A percentile compares a stretch with the other conserved stretches of the same genome.
phyloP scores from a whole-genome alignment of 176 grass and related monocot species.

The Triticum monococcum region DNA sequence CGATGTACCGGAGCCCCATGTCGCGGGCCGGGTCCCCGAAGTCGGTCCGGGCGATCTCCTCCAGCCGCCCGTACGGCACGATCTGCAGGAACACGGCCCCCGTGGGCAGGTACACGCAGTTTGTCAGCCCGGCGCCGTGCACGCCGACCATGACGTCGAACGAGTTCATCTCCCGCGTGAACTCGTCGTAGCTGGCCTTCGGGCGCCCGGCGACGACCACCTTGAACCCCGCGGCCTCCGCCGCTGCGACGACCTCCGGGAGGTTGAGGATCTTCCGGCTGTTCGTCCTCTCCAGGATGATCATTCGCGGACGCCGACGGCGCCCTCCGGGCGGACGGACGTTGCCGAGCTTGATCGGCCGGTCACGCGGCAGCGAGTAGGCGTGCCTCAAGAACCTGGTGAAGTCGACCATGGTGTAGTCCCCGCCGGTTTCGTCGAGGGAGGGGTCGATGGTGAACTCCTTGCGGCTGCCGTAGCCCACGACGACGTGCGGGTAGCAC shows the following conservation, averaged over 20 bases:
- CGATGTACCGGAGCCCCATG: slow-evolving; percentile 65
- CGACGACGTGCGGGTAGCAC: slow-evolving; percentile 51
- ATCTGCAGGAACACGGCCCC: slow-evolving; percentile 70
- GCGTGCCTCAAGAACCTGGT: slow-evolving; percentile 47
- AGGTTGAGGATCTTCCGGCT: slow-evolving; percentile 53
- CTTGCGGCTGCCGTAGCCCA: slow-evolving; percentile 57
- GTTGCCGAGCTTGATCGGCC: slow-evolving; percentile 28
- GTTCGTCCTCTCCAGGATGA: slow-evolving; percentile 51
- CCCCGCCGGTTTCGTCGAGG: slow-evolving; percentile 29
- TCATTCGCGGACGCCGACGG: slow-evolving; percentile 26
- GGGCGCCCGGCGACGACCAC: slow-evolving; percentile 38
- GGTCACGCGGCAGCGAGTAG: slow-evolving; percentile 41
- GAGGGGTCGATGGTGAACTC: slow-evolving; percentile 66
- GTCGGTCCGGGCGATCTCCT: slow-evolving; percentile 46
- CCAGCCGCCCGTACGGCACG: slow-evolving; percentile 57
- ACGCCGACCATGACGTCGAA: slow-evolving; percentile 63
- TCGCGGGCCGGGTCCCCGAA: slow-evolving; percentile 59
- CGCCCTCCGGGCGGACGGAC: neutral
- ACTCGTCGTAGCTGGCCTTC: slow-evolving; percentile 23
- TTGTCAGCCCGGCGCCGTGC: slow-evolving; percentile 65
- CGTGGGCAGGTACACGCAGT: slow-evolving; percentile 57
- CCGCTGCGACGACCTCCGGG: slow-evolving; percentile 33
- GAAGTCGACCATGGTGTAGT: slow-evolving; percentile 60
- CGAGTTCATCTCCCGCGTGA: slow-evolving; percentile 52
- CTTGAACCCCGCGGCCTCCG: slow-evolving; percentile 39